Evolutionary conservation across 108 stramenopile genomes (phyloP), one percentile per base, ranked within the genome.

Genomic region (Licmophora abbreviata): DNA sequence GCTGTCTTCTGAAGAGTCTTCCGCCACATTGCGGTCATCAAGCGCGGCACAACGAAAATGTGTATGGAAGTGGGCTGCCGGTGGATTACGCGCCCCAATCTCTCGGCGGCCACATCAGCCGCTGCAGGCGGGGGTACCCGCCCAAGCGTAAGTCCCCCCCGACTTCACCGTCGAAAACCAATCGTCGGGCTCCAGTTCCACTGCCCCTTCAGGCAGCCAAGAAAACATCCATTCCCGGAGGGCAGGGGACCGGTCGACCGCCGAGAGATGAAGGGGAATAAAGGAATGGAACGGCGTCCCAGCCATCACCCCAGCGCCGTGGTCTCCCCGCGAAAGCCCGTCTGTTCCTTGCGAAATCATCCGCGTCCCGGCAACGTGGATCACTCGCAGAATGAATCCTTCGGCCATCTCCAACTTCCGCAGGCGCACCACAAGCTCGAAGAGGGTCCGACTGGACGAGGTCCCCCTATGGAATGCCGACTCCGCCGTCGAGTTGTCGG

Each of bases 341-440:
- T 75, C 69, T 1, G 66, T 58, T 3, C 74, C 74, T 29, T 61
- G 54, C 4, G 12, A 55, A 12, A 70, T 75, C 65, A 75, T 75
- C 8, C 74, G 18, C 10, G 36, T 67, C 1, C 74, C 69, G 4
- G 65, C 38, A 3, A 68, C 51, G 24, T 59, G 64, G 12, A 69
- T 24, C 10, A 61, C 12, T 26, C 50, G 59, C 8, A 74, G 36
- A 6, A 45, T 44, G 0, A 51, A 15, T 0, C 52, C 46, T 17
- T 35, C 31, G 11, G 14, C 12, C 53, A 66, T 51, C 24, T 66
- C 64, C 28, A 74, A 5, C 4, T 29, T 29, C 10, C 59, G 32
- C 22, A 75, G 32, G 1, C 55, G 10, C 3, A 75, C 24, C 5
- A 80, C 60, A 9, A 73, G 32, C 0, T 62, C 45, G 20, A 26